Evolutionary conservation across 352 stramenopile genomes (phyloP).

Genomic region (Phytophthora palmivora): DNA sequence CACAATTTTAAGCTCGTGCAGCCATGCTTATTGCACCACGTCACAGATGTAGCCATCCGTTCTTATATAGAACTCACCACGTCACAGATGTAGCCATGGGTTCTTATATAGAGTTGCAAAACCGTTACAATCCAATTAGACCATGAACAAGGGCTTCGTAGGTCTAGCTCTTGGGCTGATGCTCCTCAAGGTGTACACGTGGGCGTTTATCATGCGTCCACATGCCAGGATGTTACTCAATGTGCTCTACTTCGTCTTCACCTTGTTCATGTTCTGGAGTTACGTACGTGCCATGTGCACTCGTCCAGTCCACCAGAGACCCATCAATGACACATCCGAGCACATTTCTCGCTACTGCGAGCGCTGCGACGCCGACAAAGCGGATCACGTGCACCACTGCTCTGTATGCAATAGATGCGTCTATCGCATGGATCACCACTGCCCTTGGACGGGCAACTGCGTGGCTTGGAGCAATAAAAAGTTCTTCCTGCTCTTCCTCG

Average conservation of each 20-base stretch:
- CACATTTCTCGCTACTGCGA: conserved; percentile 71
- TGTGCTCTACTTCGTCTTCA: conserved; percentile 44
- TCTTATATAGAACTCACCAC: too few relatives aligned
- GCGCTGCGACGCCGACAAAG: conserved; percentile 73
- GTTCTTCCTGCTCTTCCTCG: conserved; percentile 81
- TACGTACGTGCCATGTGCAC: conserved; percentile 61
- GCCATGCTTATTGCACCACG: too few relatives aligned
- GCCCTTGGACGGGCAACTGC: conserved; percentile 87
- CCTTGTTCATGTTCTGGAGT: conserved; percentile 80
- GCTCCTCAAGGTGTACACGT: conserved; percentile 65
- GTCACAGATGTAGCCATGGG: too few relatives aligned
- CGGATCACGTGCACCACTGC: conserved; percentile 75
- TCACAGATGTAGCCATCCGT: too few relatives aligned
- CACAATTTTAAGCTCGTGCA: not conserved
- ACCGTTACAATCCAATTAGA: conserved; percentile 12
- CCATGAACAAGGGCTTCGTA: conserved; percentile 52
- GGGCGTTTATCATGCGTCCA: conserved; percentile 47
- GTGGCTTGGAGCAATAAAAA: conserved; percentile 89
- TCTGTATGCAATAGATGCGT: conserved; percentile 77
- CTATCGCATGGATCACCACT: conserved; percentile 89
- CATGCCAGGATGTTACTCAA: conserved; percentile 36
- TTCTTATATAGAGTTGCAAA: too few relatives aligned
- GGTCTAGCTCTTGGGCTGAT: conserved; percentile 68
- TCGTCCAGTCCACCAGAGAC: conserved; percentile 23
- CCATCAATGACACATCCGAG: conserved; percentile 13